Conservation (phyloP, 441 rosid species). For the Populus hybrid region DNA sequence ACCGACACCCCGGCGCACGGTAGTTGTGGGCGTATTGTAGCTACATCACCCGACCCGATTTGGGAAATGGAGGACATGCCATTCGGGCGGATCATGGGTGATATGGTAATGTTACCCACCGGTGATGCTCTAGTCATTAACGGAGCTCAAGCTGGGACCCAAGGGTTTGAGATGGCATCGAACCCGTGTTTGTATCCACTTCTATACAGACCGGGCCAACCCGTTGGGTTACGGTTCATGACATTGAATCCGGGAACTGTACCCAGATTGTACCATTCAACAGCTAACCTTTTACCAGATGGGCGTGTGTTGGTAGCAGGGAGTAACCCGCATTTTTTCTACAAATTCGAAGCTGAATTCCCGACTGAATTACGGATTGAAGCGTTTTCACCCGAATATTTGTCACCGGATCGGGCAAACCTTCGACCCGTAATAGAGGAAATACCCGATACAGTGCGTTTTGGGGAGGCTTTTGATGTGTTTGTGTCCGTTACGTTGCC, state of each 20-base stretch:
- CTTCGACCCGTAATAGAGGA: constrained; percentile 47
- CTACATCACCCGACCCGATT: too few species aligned
- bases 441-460: constrained; percentile 40
- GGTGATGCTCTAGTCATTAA: constrained; percentile 47
- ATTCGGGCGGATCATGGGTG: background rate
- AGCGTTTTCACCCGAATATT: constrained; percentile 69
- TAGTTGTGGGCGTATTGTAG: too few species aligned
- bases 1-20: too few species aligned
- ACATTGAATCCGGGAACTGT: constrained; percentile 49
- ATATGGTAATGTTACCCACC: constrained; percentile 28
- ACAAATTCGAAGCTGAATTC: constrained; percentile 53
- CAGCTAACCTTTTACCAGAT: constrained; percentile 63
- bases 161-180: constrained; percentile 46
- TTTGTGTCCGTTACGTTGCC: constrained; percentile 54
- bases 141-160: constrained; percentile 48
- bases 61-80: too few species aligned
- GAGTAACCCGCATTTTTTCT: constrained; percentile 73
- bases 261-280: constrained; percentile 81
- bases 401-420: constrained; percentile 32
- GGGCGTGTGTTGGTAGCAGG: constrained; percentile 81
- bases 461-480: constrained; percentile 57
- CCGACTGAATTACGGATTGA: constrained; percentile 83
- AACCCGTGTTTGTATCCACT: constrained; percentile 46
- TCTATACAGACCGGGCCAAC: constrained; percentile 37
- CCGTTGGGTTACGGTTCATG: constrained; percentile 48